Base-by-base conservation (phyloP, 257 asterid genomes). In the Cinchona pubescens region DNA sequence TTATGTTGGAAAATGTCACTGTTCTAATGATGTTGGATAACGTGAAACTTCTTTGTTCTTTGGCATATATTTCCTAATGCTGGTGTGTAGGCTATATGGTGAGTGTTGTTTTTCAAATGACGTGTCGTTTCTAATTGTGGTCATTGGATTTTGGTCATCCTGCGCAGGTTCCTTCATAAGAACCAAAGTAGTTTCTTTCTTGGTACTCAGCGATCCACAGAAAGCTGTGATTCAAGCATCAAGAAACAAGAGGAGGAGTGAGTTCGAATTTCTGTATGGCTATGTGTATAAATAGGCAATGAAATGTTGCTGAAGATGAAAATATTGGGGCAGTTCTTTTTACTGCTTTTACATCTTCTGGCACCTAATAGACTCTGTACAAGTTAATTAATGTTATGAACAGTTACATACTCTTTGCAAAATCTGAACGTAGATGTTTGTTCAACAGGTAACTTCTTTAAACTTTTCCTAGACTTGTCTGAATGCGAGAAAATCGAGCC, bases 101-200 rank as follows among this genome's bases (percentile, higher is more conserved):
- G 29, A 29, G 1, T 40, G 32, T 38, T 34, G 29, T 34, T 34
- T 45, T 16, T 13, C 14, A 37, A 7, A 59, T n/a, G 6, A 34
- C 65, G 43, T 21, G 40, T 27, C 19, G 9, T 6, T 63, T 16
- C 51, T 5, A 27, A 7, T 64, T 37, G 49, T 56, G 42, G n/a
- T 35, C 23, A 38, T 45, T 19, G 25, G 18, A 51, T 72, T 78
- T 38, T 69, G 42, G 4, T 14, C 13, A 38, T 40, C 38, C 43
- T 32, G 30, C 66, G 67, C 89, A 90, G 96, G 87, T 88, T 85
- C 74, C 86, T 90, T 67, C 87, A 86, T 83, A 86, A 78, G 85
- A 80, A 86, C 76, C 90, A 84, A 49, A 65, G 79, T 18, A 65
- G 71, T 10, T 85, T 85, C 75, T 88, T 86, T 66, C 76, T 72